phyloP scores from a whole-genome alignment of 179 eudicot genomes.

The Pouteria campechiana region DNA sequence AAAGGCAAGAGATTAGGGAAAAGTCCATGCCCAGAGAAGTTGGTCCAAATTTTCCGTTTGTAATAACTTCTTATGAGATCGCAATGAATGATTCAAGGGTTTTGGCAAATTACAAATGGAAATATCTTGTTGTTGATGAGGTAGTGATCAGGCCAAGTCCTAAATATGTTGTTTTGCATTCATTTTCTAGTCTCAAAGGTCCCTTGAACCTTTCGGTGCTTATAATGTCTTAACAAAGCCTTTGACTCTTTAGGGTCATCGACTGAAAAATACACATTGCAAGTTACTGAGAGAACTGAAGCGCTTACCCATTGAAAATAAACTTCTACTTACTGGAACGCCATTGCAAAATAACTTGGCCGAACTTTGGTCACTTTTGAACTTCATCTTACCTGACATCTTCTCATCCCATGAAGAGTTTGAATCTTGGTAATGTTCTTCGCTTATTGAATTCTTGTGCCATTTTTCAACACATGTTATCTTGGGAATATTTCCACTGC shows the following conservation, averaged over 20 bases:
- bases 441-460: too few species aligned
- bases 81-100: constrained; percentile 62
- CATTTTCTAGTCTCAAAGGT: not conserved
- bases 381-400: constrained; percentile 94
- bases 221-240: not conserved
- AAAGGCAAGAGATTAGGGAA: constrained; percentile 44
- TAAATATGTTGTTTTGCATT: not conserved
- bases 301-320: constrained; percentile 63
- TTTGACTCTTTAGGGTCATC: constrained; percentile 60
- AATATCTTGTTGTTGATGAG: constrained; percentile 96
- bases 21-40: constrained; percentile 76
- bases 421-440: constrained; percentile 97
- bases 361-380: constrained; percentile 95
- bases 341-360: constrained; percentile 98
- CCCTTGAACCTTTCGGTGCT: too few species aligned
- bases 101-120: constrained; percentile 84
- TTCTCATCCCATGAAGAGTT: constrained; percentile 87
- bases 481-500: too few species aligned
- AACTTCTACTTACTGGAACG: constrained; percentile 92
- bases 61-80: constrained; percentile 93
- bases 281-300: constrained; percentile 63
- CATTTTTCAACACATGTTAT: too few species aligned
- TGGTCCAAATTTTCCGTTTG: constrained; percentile 81
- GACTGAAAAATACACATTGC: constrained; percentile 90
- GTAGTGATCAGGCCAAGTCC: constrained; percentile 12